These are phyloP conservation scores for Didymella segeticola DNA, from an alignment of 2,329 filamentous ascomycete species.

Conservation along the genomic window DNA sequence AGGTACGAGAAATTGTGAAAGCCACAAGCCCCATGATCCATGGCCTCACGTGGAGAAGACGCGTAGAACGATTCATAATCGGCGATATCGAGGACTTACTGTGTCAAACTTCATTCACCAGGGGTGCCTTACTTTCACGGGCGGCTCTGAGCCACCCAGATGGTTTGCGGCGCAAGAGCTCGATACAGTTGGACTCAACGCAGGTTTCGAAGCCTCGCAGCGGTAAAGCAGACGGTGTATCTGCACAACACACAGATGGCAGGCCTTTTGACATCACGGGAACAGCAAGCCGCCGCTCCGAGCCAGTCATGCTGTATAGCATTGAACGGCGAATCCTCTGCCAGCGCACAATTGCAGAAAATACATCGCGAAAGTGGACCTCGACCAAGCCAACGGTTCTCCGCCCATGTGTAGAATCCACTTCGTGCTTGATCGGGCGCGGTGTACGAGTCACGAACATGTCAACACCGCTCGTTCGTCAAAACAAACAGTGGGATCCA, in stretches of 20 bases:
- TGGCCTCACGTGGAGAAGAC: constrained; percentile 13
- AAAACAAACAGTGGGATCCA: constrained; percentile 20
- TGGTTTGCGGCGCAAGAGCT: constrained; percentile 8
- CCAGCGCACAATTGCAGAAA: constrained; percentile 20
- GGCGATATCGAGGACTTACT: constrained; percentile 7
- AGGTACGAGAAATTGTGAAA: constrained; percentile 7
- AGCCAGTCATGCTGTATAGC: constrained; percentile 9
- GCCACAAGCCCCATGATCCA: constrained; percentile 4
- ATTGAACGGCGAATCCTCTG: constrained; percentile 17
- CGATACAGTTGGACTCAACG: constrained; percentile 14
- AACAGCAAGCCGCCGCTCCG: constrained; percentile 1
- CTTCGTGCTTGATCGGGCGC: constrained; percentile 7
- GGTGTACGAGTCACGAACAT: constrained; percentile 17
- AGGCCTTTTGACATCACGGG: constrained; percentile 15
- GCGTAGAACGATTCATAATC: constrained; percentile 10
- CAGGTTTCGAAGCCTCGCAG: constrained; percentile 12
- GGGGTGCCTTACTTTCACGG: constrained; percentile 3
- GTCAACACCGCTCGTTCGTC: constrained; percentile 20
- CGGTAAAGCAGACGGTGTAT: constrained; percentile 22
- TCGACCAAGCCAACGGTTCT: constrained; percentile 17
- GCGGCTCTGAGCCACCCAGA: constrained; percentile 5
- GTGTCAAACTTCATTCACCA: constrained; percentile 4
- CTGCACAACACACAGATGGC: constrained; percentile 12
- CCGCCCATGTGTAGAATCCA: constrained; percentile 11
- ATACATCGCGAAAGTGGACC: constrained; percentile 10